These are phyloP conservation scores for Phragmites australis DNA, from an alignment of 176 grass and related monocot genomes.

Conservation along the genomic window DNA sequence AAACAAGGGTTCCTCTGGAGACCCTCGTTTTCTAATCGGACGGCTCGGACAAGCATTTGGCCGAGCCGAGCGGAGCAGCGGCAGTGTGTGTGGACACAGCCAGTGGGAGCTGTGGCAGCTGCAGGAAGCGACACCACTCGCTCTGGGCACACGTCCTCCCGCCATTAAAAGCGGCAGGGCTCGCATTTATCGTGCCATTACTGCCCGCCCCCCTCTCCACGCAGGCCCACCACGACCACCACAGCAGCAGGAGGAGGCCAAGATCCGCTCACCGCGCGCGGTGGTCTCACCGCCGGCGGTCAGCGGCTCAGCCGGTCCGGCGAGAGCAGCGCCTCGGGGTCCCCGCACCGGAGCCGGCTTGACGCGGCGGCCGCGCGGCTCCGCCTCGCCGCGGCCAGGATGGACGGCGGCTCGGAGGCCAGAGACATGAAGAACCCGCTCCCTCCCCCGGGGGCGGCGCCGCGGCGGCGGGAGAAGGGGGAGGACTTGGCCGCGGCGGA, in stretches of 20 bases:
- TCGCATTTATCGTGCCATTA: slow-evolving; percentile 61
- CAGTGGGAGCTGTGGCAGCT: not conserved
- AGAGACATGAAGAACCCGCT: slow-evolving; percentile 63
- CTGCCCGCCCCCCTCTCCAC: slow-evolving; percentile 36
- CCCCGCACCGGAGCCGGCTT: slow-evolving; percentile 81
- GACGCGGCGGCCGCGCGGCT: slow-evolving; percentile 45
- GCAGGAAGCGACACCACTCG: slow-evolving; percentile 32
- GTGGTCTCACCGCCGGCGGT: not conserved
- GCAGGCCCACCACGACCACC: slow-evolving; percentile 40
- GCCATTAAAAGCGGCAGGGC: slow-evolving; percentile 53
- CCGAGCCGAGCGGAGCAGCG: not conserved
- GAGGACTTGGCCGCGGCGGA: slow-evolving; percentile 48
- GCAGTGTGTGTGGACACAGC: not conserved
- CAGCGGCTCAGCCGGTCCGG: slow-evolving; percentile 74
- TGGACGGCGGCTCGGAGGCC: slow-evolving; percentile 53
- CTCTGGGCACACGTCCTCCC: slow-evolving; percentile 46
- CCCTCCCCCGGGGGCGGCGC: not conserved
- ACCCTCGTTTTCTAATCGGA: slow-evolving; percentile 59
- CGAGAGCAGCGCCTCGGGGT: slow-evolving; percentile 92
- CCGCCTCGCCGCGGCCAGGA: slow-evolving; percentile 35
- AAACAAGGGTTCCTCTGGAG: slow-evolving; percentile 37
- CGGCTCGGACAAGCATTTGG: slow-evolving; percentile 5
- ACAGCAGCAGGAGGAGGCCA: not conserved
- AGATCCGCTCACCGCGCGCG: slow-evolving; percentile 27
- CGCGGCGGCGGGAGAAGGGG: slow-evolving; percentile 62